Evolutionary conservation across 2,329 filamentous ascomycete species (phyloP).

Genomic region (Parascedosporium putredinis): DNA sequence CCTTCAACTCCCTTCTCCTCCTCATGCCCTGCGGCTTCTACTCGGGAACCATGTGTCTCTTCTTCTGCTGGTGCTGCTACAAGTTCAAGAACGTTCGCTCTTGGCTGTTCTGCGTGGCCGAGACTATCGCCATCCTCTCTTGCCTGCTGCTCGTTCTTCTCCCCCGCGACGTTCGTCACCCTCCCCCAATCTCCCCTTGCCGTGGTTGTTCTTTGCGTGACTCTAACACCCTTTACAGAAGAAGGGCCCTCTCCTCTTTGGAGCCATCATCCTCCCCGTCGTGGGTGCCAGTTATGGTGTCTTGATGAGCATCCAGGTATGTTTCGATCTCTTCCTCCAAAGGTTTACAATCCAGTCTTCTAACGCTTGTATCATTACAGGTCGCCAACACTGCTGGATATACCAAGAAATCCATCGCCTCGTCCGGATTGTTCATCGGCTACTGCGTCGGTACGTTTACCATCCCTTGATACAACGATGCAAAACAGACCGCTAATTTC

Average conservation of each 20-base stretch:
- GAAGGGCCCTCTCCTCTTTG: background rate
- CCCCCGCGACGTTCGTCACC: conserved; percentile 16
- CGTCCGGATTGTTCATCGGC: background rate
- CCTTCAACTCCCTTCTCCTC: conserved; percentile 30
- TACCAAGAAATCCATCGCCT: background rate
- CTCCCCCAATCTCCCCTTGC: no score
- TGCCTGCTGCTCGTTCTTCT: conserved; percentile 32
- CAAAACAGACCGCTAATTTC: no score
- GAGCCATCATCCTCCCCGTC: background rate
- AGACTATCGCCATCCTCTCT: conserved; percentile 29
- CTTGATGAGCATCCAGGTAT: background rate
- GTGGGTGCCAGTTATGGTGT: background rate
- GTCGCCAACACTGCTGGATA: background rate
- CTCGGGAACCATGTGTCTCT: conserved; percentile 24
- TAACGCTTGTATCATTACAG: background rate
- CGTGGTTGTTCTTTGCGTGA: no score
- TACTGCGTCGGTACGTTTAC: background rate
- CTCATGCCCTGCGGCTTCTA: conserved; percentile 29
- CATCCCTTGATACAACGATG: no score
- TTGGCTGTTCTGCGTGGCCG: conserved; percentile 27
- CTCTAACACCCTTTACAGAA: background rate
- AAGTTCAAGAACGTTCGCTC: conserved; percentile 22
- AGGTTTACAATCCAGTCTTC: no score
- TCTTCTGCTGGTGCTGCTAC: conserved; percentile 28
- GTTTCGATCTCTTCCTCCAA: no score